A percentile compares a stretch with the other conserved stretches of the same genome.
phyloP scores from a whole-genome alignment of 2,329 filamentous ascomycete genomes.

The Pezicula neosporulosa region DNA sequence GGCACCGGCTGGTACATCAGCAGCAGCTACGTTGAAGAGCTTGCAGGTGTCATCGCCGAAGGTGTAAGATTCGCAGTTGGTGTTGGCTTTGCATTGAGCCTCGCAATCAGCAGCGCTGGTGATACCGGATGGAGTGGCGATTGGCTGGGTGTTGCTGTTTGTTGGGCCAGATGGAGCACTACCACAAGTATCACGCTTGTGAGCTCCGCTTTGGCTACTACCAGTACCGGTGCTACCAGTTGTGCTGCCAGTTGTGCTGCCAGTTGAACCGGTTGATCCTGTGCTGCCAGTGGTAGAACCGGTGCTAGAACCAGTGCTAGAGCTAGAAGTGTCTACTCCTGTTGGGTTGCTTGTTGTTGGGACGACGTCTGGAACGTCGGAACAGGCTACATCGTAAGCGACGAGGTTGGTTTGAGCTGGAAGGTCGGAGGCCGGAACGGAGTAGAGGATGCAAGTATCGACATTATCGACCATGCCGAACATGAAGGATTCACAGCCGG shows the following conservation, averaged over 20 bases:
- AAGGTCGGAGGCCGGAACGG: slow-evolving; percentile 15
- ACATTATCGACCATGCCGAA: slow-evolving; percentile 14
- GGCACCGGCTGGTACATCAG: slow-evolving; percentile 6
- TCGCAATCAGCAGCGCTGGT: slow-evolving; percentile 3
- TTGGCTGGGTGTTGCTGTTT: slow-evolving; percentile 1
- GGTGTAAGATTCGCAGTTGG: slow-evolving; percentile 3
- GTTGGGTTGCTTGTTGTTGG: not conserved
- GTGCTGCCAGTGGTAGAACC: not conserved
- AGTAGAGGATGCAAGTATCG: slow-evolving; percentile 17
- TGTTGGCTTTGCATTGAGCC: slow-evolving; percentile 3
- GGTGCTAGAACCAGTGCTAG: not conserved
- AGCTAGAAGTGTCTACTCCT: not conserved
- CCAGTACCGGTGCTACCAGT: slow-evolving; percentile 1
- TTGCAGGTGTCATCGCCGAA: slow-evolving; percentile 3
- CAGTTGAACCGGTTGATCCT: slow-evolving; percentile 2
- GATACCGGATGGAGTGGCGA: slow-evolving; percentile 1
- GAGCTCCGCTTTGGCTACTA: not conserved
- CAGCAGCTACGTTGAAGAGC: slow-evolving; percentile 9
- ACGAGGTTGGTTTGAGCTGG: slow-evolving; percentile 8
- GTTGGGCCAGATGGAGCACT: slow-evolving; percentile 2
- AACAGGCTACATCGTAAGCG: slow-evolving; percentile 4
- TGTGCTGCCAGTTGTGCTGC: not conserved
- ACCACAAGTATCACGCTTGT: slow-evolving; percentile 2
- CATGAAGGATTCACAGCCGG: slow-evolving; percentile 13
- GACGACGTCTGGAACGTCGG: slow-evolving; percentile 1